These are phyloP conservation scores for Lolium perenne DNA, from an alignment of 176 grass and related monocot species.

Conservation along the genomic window DNA sequence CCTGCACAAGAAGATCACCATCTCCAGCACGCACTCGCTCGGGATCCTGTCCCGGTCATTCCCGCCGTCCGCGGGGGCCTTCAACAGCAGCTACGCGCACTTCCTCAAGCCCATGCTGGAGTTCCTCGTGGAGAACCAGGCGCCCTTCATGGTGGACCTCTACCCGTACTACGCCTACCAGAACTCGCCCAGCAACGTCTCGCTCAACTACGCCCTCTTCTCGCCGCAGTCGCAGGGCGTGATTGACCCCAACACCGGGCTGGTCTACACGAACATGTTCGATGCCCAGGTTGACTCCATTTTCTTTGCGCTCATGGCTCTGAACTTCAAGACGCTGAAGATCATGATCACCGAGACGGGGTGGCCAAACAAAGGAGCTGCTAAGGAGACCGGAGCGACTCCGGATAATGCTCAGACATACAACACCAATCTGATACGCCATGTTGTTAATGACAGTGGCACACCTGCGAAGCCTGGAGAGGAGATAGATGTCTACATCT, in stretches of 20 bases:
- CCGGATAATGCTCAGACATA: conserved; percentile 91
- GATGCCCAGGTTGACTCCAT: conserved; percentile 93
- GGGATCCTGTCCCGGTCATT: conserved; percentile 84
- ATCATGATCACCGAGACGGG: conserved; percentile 92
- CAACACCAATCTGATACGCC: conserved; percentile 86
- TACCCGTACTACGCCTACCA: conserved; percentile 96
- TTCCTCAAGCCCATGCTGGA: conserved; percentile 96
- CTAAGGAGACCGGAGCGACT: conserved; percentile 78
- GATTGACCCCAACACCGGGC: conserved; percentile 88
- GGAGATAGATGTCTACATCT: conserved; percentile 91
- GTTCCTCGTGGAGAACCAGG: conserved; percentile 89
- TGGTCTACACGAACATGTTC: conserved; percentile 96
- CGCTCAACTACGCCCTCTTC: conserved; percentile 79
- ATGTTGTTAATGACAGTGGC: conserved; percentile 87
- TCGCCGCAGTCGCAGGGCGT: conserved; percentile 64
- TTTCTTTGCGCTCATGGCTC: conserved; percentile 83
- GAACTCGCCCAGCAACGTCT: conserved; percentile 85
- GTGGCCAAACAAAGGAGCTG: conserved; percentile 85
- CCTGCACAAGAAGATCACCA: conserved; percentile 91
- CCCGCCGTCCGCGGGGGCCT: conserved; percentile 87
- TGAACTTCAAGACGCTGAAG: conserved; percentile 93
- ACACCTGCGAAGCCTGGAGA: conserved; percentile 86
- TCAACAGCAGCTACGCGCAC: conserved; percentile 90
- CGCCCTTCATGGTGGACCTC: conserved; percentile 96
- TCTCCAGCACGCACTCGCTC: conserved; percentile 95